These are phyloP conservation scores for Exophiala sp. DNA, from an alignment of 2,329 filamentous ascomycete species.

Conservation along the genomic window DNA sequence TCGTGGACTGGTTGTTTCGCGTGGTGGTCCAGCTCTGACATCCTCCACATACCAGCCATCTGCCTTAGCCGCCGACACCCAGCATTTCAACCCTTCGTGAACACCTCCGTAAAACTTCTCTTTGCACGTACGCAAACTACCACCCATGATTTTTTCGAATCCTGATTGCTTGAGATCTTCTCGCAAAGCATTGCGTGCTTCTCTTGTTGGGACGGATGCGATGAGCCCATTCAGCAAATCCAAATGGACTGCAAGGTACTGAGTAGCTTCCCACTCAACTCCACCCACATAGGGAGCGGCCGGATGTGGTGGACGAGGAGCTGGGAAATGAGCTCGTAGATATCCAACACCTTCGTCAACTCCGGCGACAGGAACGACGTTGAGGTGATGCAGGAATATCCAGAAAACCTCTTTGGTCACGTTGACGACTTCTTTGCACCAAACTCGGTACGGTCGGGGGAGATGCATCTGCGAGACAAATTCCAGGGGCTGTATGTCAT, in stretches of 20 bases:
- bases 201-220: constrained; percentile 67
- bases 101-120: constrained; percentile 95
- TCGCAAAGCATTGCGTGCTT: constrained; percentile 75
- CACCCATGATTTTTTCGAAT: constrained; percentile 86
- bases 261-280: constrained; percentile 98
- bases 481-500: constrained; percentile 70
- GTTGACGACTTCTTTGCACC: constrained; percentile 87
- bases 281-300: constrained; percentile 95
- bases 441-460: constrained; percentile 83
- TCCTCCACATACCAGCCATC: constrained; percentile 83
- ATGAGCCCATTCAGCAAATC: constrained; percentile 90
- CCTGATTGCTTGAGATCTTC: constrained; percentile 75
- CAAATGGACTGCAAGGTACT: constrained; percentile 88
- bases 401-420: constrained; percentile 98
- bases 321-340: constrained; percentile 69
- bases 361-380: constrained; percentile 63
- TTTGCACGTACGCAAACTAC: constrained; percentile 83
- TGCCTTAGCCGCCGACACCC: constrained; percentile 81
- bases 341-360: constrained; percentile 33
- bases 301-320: constrained; percentile 81
- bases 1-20: constrained; percentile 37
- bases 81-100: constrained; percentile 82
- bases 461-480: constrained; percentile 90
- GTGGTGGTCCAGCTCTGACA: constrained; percentile 59
- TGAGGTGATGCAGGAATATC: constrained; percentile 95